Evolutionary conservation across 2,329 filamentous ascomycete species (phyloP).

Genomic region (Ascochyta koolunga): DNA sequence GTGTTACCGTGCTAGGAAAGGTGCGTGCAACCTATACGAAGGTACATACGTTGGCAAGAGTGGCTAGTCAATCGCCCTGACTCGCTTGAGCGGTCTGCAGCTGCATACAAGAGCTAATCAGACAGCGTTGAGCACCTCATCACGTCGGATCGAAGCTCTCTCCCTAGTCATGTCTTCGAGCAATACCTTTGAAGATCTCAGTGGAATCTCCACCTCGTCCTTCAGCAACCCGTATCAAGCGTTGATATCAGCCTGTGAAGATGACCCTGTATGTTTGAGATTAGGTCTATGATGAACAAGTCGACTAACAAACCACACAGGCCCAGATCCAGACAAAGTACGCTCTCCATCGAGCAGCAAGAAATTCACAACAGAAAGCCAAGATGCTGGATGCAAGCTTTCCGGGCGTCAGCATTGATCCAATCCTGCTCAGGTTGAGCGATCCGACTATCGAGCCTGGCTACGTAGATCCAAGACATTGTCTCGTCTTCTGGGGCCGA

Average conservation of each 20-base stretch:
- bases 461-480: slow-evolving; percentile 78
- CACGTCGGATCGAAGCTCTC: not conserved
- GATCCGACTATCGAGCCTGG: slow-evolving; percentile 67
- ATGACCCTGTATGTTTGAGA: slow-evolving; percentile 65
- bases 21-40: not conserved
- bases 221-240: slow-evolving; percentile 77
- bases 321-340: slow-evolving; percentile 74
- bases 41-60: not conserved
- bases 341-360: slow-evolving; percentile 71
- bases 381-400: slow-evolving; percentile 75
- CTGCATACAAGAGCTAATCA: not conserved
- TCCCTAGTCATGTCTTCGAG: slow-evolving; percentile 22
- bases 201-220: slow-evolving; percentile 41
- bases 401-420: slow-evolving; percentile 74
- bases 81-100: not conserved
- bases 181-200: slow-evolving; percentile 49
- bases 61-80: not conserved
- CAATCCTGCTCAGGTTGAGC: slow-evolving; percentile 73
- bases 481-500: slow-evolving; percentile 86
- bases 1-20: not conserved
- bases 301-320: slow-evolving; percentile 48
- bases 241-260: slow-evolving; percentile 70
- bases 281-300: not conserved
- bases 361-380: slow-evolving; percentile 76
- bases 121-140: not conserved